Conservation (phyloP, 2,329 filamentous ascomycete species). For the Aspergillus floridensis region DNA sequence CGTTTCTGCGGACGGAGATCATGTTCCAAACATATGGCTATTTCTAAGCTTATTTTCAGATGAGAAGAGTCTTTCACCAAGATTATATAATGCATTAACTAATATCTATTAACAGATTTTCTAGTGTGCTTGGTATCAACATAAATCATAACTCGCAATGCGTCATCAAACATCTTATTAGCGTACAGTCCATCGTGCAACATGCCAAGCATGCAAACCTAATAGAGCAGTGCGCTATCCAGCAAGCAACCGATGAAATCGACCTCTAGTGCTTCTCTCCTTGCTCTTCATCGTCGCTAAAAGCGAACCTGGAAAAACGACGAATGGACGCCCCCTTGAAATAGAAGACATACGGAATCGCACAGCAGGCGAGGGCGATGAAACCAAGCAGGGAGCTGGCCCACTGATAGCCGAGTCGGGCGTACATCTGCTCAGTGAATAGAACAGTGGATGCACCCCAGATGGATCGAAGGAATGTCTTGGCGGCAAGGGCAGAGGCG, state of each 20-base stretch:
- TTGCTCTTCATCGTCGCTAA: conserved; percentile 55
- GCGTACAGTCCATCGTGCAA: background rate
- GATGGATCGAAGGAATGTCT: conserved; percentile 75
- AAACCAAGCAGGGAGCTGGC: conserved; percentile 71
- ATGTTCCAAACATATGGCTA: too few relatives aligned
- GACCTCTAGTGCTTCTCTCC: conserved; percentile 6
- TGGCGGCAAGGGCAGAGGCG: conserved; percentile 75
- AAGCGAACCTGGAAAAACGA: conserved; percentile 69
- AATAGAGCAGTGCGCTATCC: background rate
- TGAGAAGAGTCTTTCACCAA: background rate
- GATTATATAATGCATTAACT: background rate
- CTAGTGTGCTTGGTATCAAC: background rate
- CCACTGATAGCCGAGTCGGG: conserved; percentile 71
- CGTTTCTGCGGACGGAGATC: too few relatives aligned
- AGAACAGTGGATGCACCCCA: conserved; percentile 77
- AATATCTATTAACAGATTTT: background rate
- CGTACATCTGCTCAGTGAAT: conserved; percentile 80
- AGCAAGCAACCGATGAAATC: background rate
- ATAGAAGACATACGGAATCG: conserved; percentile 81
- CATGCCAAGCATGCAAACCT: too few relatives aligned
- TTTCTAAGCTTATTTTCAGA: too few relatives aligned
- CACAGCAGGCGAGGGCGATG: conserved; percentile 72
- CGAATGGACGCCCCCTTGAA: conserved; percentile 71
- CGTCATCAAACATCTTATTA: background rate
- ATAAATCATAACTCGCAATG: background rate